phyloP scores from a whole-genome alignment of 148 eudicot species.

The Fagopyrum esculentum region DNA sequence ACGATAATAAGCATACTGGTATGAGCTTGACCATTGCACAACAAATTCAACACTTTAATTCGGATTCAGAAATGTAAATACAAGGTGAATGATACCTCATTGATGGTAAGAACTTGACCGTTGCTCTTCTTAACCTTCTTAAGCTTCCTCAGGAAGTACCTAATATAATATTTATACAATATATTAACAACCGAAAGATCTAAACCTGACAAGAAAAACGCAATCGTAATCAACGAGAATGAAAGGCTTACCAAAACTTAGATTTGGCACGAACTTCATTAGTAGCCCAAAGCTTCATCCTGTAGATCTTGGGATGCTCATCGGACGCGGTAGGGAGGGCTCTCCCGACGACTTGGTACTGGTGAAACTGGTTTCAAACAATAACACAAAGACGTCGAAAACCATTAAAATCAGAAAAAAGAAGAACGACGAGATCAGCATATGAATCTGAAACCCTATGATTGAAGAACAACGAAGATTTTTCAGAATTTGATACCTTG shows the following conservation, averaged over 20 bases:
- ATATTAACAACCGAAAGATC: not conserved
- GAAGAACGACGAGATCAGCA: not conserved
- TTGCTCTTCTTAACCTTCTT: slow-evolving; percentile 97
- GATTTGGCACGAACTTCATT: slow-evolving; percentile 93
- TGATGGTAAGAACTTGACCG: slow-evolving; percentile 86
- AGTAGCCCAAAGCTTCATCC: slow-evolving; percentile 96
- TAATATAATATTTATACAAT: slow-evolving; percentile 2
- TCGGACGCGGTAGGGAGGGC: slow-evolving; percentile 67
- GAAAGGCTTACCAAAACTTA: slow-evolving; percentile 61
- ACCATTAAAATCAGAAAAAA: not conserved
- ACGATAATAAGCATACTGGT: not conserved
- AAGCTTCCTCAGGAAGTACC: slow-evolving; percentile 96
- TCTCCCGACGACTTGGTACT: slow-evolving; percentile 86
- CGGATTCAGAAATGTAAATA: not conserved
- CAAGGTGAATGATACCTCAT: slow-evolving; percentile 47
- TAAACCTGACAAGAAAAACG: not conserved
- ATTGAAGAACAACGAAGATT: not conserved
- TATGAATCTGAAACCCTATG: not conserved
- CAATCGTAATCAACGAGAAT: not conserved
- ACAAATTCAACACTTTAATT: not conserved
- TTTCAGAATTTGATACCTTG: not conserved
- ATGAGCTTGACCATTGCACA: not conserved
- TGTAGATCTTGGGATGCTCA: slow-evolving; percentile 75
- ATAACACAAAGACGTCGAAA: not conserved
- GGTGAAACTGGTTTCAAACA: slow-evolving; percentile 49